phyloP scores from a whole-genome alignment of 2,329 filamentous ascomycete genomes.

The Scytalidium sp. region DNA sequence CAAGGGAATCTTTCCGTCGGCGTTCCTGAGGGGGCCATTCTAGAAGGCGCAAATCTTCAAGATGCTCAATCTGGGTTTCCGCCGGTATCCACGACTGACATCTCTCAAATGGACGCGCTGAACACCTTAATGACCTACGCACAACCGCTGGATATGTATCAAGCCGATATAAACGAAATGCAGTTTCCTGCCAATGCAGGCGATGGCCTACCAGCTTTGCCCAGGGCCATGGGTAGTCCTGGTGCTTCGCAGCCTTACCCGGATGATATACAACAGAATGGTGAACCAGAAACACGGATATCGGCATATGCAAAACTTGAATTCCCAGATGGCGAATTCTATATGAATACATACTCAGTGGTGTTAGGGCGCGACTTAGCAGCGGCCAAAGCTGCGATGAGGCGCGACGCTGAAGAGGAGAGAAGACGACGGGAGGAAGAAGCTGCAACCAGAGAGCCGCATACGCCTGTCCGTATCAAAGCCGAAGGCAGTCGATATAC shows the following conservation, averaged over 20 bases:
- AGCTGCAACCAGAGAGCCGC: constrained; percentile 41
- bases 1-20: neutral
- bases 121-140: neutral
- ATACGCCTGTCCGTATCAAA: constrained; percentile 48
- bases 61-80: constrained; percentile 3
- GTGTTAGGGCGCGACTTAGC: constrained; percentile 71
- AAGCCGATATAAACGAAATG: neutral
- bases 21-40: neutral
- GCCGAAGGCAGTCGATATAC: constrained; percentile 33
- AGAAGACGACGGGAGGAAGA: constrained; percentile 45
- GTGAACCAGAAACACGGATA: constrained; percentile 20
- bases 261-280: constrained; percentile 13
- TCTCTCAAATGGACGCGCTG: constrained; percentile 1
- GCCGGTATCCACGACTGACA: neutral
- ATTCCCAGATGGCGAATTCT: constrained; percentile 74
- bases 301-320: constrained; percentile 56
- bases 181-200: neutral
- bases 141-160: neutral
- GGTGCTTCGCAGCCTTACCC: constrained; percentile 9
- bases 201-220: constrained; percentile 7
- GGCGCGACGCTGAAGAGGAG: constrained; percentile 45
- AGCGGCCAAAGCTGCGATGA: constrained; percentile 48
- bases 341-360: constrained; percentile 73
- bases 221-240: constrained; percentile 9
- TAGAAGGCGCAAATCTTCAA: constrained; percentile 5